Conservation (phyloP, 2,329 filamentous ascomycete species). For the Phyllosticta ampelicida region DNA sequence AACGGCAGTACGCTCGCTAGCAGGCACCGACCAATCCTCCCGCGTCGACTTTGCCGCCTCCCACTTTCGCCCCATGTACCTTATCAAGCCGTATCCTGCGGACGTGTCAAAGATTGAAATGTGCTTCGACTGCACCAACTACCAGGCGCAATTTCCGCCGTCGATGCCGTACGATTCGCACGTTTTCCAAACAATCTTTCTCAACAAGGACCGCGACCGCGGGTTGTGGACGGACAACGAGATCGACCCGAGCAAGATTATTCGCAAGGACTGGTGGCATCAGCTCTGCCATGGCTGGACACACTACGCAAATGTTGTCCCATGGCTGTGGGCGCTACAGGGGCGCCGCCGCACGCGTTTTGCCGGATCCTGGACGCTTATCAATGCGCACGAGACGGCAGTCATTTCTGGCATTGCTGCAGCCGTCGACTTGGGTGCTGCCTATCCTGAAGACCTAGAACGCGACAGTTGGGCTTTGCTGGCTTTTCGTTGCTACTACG, state of each 20-base stretch:
- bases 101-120: slow-evolving; percentile 48
- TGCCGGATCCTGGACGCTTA: slow-evolving; percentile 58
- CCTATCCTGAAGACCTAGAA: slow-evolving; percentile 52
- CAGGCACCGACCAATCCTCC: slow-evolving; percentile 30
- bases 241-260: slow-evolving; percentile 50
- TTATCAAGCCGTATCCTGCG: slow-evolving; percentile 48
- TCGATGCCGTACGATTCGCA: slow-evolving; percentile 46
- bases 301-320: slow-evolving; percentile 55
- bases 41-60: slow-evolving; percentile 38
- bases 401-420: slow-evolving; percentile 61
- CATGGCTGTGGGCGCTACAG: slow-evolving; percentile 62
- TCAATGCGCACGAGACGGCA: slow-evolving; percentile 60
- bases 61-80: slow-evolving; percentile 54
- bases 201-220: slow-evolving; percentile 45
- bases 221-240: slow-evolving; percentile 50
- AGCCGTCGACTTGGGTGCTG: slow-evolving; percentile 56
- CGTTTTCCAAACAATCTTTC: slow-evolving; percentile 60
- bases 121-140: slow-evolving; percentile 66
- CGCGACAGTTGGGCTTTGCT: slow-evolving; percentile 51
- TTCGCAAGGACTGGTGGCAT: slow-evolving; percentile 57
- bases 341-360: slow-evolving; percentile 52
- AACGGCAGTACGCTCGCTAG: slow-evolving; percentile 33
- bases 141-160: slow-evolving; percentile 58
- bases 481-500: slow-evolving; percentile 51
- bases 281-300: slow-evolving; percentile 54